Conservation (phyloP, 108 stramenopile species). For the Aurantiochytrium sp. region DNA sequence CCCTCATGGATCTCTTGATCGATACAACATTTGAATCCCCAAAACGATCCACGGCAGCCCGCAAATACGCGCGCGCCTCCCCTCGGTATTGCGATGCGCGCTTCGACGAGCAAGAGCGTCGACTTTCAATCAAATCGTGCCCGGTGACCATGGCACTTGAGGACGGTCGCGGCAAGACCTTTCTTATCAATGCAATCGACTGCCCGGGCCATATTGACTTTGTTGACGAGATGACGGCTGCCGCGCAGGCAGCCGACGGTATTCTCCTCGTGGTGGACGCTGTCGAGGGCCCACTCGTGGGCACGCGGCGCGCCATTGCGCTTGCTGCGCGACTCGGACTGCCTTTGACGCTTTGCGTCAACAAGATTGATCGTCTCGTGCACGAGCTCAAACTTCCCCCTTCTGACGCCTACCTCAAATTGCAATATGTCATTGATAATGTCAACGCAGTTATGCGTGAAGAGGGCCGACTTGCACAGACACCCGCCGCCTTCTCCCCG, state of each 20-base stretch:
- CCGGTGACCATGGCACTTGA: constrained; percentile 72
- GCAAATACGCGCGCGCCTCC: not conserved
- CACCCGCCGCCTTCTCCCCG: not conserved
- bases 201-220: constrained; percentile 92
- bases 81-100: constrained; percentile 71
- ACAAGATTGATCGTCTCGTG: constrained; percentile 91
- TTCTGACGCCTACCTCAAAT: constrained; percentile 85
- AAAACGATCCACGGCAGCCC: constrained; percentile 12
- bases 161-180: constrained; percentile 78
- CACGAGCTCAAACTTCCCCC: constrained; percentile 90
- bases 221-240: constrained; percentile 83
- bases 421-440: constrained; percentile 73
- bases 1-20: constrained; percentile 72
- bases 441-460: constrained; percentile 65
- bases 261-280: constrained; percentile 85
- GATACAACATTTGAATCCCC: constrained; percentile 42
- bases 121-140: constrained; percentile 77
- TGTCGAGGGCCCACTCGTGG: constrained; percentile 88
- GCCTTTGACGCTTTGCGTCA: constrained; percentile 69
- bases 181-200: constrained; percentile 75
- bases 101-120: constrained; percentile 81
- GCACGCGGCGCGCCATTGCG: constrained; percentile 73
- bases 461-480: constrained; percentile 24
- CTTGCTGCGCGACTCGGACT: constrained; percentile 71
- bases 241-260: constrained; percentile 72